Evolutionary conservation across 2,329 filamentous ascomycete species (phyloP).

Genomic region (Arthrinium phaeospermum): DNA sequence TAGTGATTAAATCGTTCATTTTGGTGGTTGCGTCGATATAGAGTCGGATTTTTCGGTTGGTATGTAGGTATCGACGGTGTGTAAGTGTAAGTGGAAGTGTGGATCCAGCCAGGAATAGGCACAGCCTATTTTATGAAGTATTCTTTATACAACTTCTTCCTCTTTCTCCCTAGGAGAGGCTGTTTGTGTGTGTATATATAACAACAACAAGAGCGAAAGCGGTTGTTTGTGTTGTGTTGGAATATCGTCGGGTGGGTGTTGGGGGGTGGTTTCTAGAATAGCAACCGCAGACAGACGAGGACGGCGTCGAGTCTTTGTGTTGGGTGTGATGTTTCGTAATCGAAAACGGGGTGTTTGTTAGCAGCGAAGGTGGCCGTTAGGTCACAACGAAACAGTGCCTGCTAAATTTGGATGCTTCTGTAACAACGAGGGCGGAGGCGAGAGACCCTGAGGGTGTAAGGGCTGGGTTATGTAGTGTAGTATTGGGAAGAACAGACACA

Average conservation of each 20-base stretch:
- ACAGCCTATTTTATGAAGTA: not conserved
- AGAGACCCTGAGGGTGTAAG: not conserved
- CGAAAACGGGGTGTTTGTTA: not conserved
- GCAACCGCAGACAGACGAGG: not conserved
- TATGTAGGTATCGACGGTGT: not conserved
- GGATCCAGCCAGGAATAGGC: constrained; percentile 1
- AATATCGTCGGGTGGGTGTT: not conserved
- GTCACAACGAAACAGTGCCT: not conserved
- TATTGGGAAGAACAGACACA: not conserved
- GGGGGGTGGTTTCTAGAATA: not conserved
- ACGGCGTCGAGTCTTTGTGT: constrained; percentile 1
- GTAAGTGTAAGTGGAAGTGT: not conserved
- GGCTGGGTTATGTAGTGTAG: constrained; percentile 6
- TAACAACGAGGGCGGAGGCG: not conserved
- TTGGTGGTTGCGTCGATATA: not conserved
- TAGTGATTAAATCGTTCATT: constrained; percentile 16
- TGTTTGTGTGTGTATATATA: not conserved
- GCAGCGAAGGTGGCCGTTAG: not conserved
- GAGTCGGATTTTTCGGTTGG: not conserved
- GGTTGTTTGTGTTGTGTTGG: not conserved
- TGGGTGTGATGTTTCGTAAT: constrained; percentile 8
- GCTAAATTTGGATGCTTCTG: constrained; percentile 14
- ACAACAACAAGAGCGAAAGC: not conserved
- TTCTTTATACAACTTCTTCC: not conserved
- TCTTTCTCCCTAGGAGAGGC: not conserved